Percentiles rank a stretch among this genome's conserved stretches.
phyloP scores from a whole-genome alignment of 2,329 filamentous ascomycete genomes.

The Blastomyces gilchristii region DNA sequence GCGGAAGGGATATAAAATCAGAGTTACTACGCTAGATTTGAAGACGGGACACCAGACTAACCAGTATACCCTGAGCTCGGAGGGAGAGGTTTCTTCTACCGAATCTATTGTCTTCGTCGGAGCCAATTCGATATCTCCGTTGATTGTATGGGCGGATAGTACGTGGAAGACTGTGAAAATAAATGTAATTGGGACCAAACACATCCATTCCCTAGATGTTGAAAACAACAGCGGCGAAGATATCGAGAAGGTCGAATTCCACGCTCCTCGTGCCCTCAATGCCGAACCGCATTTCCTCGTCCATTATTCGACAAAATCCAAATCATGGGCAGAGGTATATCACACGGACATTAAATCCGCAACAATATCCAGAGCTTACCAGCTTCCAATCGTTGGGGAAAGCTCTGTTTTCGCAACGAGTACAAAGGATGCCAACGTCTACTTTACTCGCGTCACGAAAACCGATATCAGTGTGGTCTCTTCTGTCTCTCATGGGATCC shows the following conservation, averaged over 20 bases:
- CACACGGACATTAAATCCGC: conserved; percentile 65
- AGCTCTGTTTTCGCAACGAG: conserved; percentile 69
- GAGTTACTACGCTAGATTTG: conserved; percentile 62
- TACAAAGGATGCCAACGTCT: conserved; percentile 69
- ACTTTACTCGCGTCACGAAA: conserved; percentile 72
- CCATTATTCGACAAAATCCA: conserved; percentile 59
- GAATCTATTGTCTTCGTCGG: conserved; percentile 34
- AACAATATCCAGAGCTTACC: conserved; percentile 65
- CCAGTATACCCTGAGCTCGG: conserved; percentile 61
- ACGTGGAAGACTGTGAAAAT: conserved; percentile 35
- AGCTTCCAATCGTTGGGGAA: conserved; percentile 60
- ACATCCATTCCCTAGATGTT: conserved; percentile 30
- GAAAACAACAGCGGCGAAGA: conserved; percentile 33
- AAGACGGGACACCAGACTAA: conserved; percentile 61
- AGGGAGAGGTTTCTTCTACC: conserved; percentile 52
- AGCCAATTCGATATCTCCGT: conserved; percentile 31
- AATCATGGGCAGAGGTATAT: conserved; percentile 76
- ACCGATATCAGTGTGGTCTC: conserved; percentile 65
- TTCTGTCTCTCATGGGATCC: conserved; percentile 63
- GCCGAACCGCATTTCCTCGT: conserved; percentile 75
- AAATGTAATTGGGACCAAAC: conserved; percentile 36
- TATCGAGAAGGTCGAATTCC: conserved; percentile 52
- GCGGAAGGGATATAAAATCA: conserved; percentile 62
- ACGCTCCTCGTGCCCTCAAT: conserved; percentile 62
- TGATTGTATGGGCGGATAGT: conserved; percentile 39